Percentiles rank a stretch among this genome's conserved stretches.
Conservation (phyloP, 371 early-diverging fungal species). For the Circinella minor region DNA sequence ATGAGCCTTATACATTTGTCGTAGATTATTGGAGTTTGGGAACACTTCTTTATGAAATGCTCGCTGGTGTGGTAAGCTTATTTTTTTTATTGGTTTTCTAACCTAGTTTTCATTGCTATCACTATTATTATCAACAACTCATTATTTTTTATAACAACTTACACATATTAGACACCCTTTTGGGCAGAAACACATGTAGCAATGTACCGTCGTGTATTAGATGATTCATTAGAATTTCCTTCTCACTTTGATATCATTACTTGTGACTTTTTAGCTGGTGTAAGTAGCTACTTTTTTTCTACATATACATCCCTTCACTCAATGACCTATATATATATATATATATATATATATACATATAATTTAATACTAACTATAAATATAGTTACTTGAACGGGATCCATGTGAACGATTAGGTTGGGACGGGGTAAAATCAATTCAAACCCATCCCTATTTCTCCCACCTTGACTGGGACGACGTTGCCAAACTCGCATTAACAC, state of each 20-base stretch:
- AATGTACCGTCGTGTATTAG: slow-evolving; percentile 83
- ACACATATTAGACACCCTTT: slow-evolving; percentile 69
- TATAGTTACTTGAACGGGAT: slow-evolving; percentile 71
- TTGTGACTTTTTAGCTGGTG: slow-evolving; percentile 61
- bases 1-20: slow-evolving; percentile 80
- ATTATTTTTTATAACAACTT: too few relatives aligned
- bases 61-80: slow-evolving; percentile 67
- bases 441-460: slow-evolving; percentile 69
- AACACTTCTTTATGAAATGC: slow-evolving; percentile 87
- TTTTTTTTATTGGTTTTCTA: background rate
- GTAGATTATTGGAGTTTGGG: slow-evolving; percentile 99
- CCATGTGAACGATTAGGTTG: slow-evolving; percentile 66
- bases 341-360: background rate
- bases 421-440: slow-evolving; percentile 67
- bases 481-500: slow-evolving; percentile 50
- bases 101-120: background rate
- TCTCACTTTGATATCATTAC: slow-evolving; percentile 59
- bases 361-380: background rate
- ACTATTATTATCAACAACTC: too few relatives aligned
- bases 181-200: slow-evolving; percentile 79
- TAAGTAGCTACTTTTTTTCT: slow-evolving; percentile 37
- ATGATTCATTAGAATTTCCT: slow-evolving; percentile 76
- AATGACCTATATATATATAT: background rate
- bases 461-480: slow-evolving; percentile 74
- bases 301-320: background rate